Evolutionary conservation across 192 early-diverging fungal genomes (phyloP).

Genomic region (Linnemannia schmuckeri): DNA sequence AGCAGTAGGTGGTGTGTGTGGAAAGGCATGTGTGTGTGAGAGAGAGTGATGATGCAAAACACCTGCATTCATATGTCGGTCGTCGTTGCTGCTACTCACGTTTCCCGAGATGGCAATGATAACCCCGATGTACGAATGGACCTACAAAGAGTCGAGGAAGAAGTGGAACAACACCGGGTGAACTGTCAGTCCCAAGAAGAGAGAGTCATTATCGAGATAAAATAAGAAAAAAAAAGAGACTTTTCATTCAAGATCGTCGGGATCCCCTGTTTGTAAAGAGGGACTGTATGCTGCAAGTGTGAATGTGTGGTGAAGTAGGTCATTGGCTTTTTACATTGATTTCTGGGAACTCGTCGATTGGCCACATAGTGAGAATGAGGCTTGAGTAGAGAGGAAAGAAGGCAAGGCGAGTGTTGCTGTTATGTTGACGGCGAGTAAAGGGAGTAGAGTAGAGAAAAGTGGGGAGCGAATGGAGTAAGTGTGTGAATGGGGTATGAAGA

Average conservation of each 20-base stretch:
- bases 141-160: conserved; percentile 18
- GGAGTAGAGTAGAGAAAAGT: background rate
- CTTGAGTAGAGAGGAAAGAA: background rate
- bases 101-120: conserved; percentile 74
- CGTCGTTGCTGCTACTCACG: conserved; percentile 48
- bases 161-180: background rate
- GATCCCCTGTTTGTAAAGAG: too few relatives aligned
- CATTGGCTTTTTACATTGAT: conserved; percentile 38
- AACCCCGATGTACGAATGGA: conserved; percentile 72
- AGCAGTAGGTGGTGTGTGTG: background rate
- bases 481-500: too few relatives aligned
- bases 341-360: conserved; percentile 56
- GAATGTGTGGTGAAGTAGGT: background rate
- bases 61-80: background rate
- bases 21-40: too few relatives aligned
- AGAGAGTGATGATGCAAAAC: background rate
- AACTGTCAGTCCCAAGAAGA: background rate
- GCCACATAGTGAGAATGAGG: conserved; percentile 42
- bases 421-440: too few relatives aligned
- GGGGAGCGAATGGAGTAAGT: too few relatives aligned
- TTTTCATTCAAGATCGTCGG: background rate
- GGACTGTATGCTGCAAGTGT: background rate
- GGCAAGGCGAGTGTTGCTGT: too few relatives aligned
- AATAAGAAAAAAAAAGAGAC: background rate
- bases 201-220: background rate